Evolutionary conservation across 108 stramenopile genomes (phyloP), one percentile per base, ranked within the genome.

Genomic region (Nannochloropsis gaditana): DNA sequence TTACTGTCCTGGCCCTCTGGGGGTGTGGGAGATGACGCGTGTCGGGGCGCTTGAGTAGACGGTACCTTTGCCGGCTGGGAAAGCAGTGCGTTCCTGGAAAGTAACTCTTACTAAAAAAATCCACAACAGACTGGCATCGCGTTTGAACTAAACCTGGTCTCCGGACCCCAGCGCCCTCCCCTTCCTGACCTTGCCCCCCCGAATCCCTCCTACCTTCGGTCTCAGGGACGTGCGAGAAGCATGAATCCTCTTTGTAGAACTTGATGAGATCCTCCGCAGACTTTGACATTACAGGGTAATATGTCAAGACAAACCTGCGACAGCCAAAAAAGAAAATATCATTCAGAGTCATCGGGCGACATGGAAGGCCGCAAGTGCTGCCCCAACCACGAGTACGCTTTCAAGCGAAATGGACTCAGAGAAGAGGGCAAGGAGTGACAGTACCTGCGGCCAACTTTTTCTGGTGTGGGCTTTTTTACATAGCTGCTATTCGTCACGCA

Each of bases 181-280:
- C 31, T 50, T 50, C 59, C 59, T 73, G 59, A 6, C n/a, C 59
- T n/a, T 73, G 2, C n/a, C 15, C 59, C 59, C n/a, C 59, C 6
- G 15, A 73, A 15, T 6, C 59, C 59, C 8, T 6, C 8, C 19
- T 73, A 73, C 59, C 59, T 73, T 73, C 59, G 19, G 59, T n/a
- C n/a, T 6, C n/a, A n/a, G 4, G 15, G n/a, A n/a, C n/a, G 0
- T 73, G 59, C 15, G 59, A 73, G 59, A 73, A 73, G 6, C 19
- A 73, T 15, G 59, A 73, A 73, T 73, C 59, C 59, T 73, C 59
- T n/a, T 73, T 73, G 59, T 73, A 73, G 6, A 73, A 73, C 59
- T 73, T 73, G 59, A 73, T 73, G 3, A 73, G 59, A 15, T 73
- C 59, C 59, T 3, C 59, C 59, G 59, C 59, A 73, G 19, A n/a